Conservation (phyloP, 495 filamentous ascomycete species). For the Hypoxylon fragiforme region DNA sequence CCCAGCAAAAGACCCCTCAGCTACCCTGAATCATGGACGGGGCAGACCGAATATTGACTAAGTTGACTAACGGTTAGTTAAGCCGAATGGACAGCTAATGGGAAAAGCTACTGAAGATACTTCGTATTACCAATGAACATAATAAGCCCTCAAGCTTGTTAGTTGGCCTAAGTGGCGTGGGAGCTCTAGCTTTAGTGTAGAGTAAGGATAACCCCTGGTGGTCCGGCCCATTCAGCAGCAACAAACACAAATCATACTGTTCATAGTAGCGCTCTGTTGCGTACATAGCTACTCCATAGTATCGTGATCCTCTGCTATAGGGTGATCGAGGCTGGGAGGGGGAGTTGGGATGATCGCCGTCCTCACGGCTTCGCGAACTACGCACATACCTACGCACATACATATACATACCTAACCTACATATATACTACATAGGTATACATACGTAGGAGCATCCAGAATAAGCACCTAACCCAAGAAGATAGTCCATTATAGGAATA, state of each 20-base stretch:
- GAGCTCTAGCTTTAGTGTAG: not conserved
- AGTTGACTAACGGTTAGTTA: slow-evolving; percentile 21
- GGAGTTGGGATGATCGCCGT: slow-evolving; percentile 1
- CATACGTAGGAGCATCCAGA: too few relatives aligned
- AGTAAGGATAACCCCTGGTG: slow-evolving; percentile 2
- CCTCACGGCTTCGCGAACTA: not conserved
- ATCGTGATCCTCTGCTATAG: not conserved
- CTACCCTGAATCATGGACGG: slow-evolving; percentile 10
- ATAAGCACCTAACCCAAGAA: too few relatives aligned
- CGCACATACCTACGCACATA: not conserved
- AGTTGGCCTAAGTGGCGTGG: not conserved
- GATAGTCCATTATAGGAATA: not conserved
- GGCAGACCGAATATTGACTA: not conserved
- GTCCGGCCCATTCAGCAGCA: not conserved
- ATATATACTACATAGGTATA: too few relatives aligned
- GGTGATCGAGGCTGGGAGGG: not conserved
- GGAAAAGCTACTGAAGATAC: slow-evolving; percentile 4
- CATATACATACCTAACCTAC: too few relatives aligned
- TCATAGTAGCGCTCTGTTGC: not conserved
- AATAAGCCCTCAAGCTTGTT: not conserved
- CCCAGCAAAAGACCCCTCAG: slow-evolving; percentile 1
- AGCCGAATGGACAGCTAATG: slow-evolving; percentile 17
- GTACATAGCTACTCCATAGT: not conserved
- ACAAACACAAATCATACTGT: not conserved
- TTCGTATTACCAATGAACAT: slow-evolving; percentile 11